Conservation (phyloP, 257 asterid genomes). For the Plectranthus barbatus region DNA sequence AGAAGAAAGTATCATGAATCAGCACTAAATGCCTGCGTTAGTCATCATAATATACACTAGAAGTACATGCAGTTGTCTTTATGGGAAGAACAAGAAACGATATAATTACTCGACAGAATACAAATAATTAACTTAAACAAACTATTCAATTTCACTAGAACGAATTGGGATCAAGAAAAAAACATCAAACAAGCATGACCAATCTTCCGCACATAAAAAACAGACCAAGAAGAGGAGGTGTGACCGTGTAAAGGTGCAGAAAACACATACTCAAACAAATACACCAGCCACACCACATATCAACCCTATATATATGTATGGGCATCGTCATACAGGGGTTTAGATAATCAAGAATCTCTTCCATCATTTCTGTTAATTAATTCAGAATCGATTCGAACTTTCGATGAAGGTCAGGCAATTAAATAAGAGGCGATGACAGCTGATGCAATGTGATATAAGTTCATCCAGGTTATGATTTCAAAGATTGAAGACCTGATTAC, state of each 20-base stretch:
- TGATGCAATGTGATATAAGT: not conserved
- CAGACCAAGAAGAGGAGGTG: not conserved
- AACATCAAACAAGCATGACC: not conserved
- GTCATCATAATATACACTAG: not conserved
- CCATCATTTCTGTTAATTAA: not conserved
- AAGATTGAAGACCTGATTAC: not conserved
- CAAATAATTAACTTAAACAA: not conserved
- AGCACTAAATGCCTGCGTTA: not conserved
- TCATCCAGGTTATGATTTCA: not conserved
- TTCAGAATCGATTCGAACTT: not conserved
- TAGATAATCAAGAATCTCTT: not conserved
- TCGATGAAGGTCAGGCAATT: not conserved
- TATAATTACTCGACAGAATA: not conserved
- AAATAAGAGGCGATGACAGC: not conserved
- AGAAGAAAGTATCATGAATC: not conserved
- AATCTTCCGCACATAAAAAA: not conserved
- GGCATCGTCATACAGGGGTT: too few species aligned
- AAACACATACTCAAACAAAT: not conserved
- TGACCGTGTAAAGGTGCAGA: not conserved
- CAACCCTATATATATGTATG: not conserved
- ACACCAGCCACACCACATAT: not conserved
- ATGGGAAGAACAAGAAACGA: not conserved
- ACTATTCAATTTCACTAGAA: not conserved
- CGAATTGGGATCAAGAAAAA: not conserved
- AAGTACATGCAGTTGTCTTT: not conserved